Evolutionary conservation across 352 stramenopile genomes (phyloP), one percentile per base, ranked within the genome.

Genomic region (Phytophthora cryptogea): DNA sequence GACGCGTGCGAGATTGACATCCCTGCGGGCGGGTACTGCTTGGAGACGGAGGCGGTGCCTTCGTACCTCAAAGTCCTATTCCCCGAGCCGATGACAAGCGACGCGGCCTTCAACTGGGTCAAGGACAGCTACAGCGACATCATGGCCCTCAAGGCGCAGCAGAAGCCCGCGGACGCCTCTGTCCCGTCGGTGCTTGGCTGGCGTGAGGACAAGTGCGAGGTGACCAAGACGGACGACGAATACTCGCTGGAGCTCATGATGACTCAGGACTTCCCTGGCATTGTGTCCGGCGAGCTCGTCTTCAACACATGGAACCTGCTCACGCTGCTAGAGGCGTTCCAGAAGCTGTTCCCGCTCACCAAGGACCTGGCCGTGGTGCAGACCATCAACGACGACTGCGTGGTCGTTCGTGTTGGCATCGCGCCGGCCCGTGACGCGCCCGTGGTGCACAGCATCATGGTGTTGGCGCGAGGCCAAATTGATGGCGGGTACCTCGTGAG

Each of bases 61-160:
- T 60, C 67, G 11, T 79, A 74, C 47, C 67, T 79, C 39, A 64
- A 68, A 8, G 63, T 70, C 41, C 63, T 79, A 10, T 79, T 79
- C 56, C 45, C 63, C 5, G 49, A 66, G 39, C 70, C 67, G 16
- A 64, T 79, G 63, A 69, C 63, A 4, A 74, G 54, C 48, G 66
- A 70, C 39, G 53, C 59, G 10, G 70, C 70, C 10, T 79, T 79
- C 42, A 72, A 79, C 63, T 79, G 70, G 70, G 70, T 79, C 51
- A 79, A 79, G 53, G 66, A 79, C 42, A 76, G 70, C 64, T 79
- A 79, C 53, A 40, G 54, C 2, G 70, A 79, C 48, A 79, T 79
- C 27, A 79, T 79, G 70, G 35, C 51, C 10, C 54, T 74, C 3
- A 66, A 78, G 33, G 40, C 55, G 33, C 67, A 72, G 54, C 67